phyloP scores from a whole-genome alignment of 2,329 filamentous ascomycete species.

The Xylariaceae sp. region DNA sequence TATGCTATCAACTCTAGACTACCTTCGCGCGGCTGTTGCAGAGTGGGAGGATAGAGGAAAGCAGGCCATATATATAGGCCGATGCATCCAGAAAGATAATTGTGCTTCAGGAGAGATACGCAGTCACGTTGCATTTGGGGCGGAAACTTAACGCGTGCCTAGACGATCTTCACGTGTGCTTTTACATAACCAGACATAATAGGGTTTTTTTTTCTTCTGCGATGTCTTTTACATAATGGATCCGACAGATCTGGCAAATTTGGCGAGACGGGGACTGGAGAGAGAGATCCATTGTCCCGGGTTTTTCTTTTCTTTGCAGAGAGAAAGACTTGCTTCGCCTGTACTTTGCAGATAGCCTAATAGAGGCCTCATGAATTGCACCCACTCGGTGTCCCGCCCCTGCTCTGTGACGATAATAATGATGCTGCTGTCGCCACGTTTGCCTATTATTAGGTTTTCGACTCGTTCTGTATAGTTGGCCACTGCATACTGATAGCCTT shows the following conservation, averaged over 20 bases:
- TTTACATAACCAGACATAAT: not conserved
- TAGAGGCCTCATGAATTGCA: not conserved
- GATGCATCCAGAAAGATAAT: not conserved
- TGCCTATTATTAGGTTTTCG: not conserved
- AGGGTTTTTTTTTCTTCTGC: conserved; percentile 18
- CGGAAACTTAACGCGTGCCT: not conserved
- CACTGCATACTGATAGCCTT: no score
- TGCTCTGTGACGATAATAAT: not conserved
- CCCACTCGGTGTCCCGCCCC: not conserved
- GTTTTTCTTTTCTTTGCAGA: not conserved
- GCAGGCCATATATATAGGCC: not conserved
- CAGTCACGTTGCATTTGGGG: not conserved
- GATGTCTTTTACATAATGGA: conserved; percentile 23
- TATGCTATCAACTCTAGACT: not conserved
- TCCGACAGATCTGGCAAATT: conserved; percentile 15
- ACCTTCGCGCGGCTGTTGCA: conserved; percentile 1
- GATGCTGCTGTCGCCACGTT: not conserved
- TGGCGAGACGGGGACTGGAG: conserved; percentile 5
- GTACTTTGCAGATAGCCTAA: conserved; percentile 20
- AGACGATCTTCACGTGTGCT: conserved; percentile 3
- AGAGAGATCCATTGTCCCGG: no score
- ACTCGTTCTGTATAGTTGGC: not conserved
- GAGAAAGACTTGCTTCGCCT: not conserved
- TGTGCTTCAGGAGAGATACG: not conserved
- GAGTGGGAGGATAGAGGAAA: not conserved